Evolutionary conservation across 2,329 filamentous ascomycete species (phyloP).

Genomic region (Penicillium hordei): DNA sequence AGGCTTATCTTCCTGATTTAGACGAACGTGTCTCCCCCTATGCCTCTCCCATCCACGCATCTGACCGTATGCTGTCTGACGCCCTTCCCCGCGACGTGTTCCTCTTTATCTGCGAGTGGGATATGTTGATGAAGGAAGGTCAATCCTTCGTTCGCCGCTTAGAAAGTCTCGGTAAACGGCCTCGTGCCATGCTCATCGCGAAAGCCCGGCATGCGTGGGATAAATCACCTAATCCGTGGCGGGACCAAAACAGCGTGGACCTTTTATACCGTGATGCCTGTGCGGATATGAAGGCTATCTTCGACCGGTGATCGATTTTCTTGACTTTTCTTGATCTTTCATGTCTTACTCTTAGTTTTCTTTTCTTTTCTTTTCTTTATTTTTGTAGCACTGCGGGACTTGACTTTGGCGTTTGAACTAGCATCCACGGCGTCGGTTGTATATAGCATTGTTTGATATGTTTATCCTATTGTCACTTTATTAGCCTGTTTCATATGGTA

Average conservation of each 20-base stretch:
- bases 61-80: slow-evolving; percentile 52
- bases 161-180: slow-evolving; percentile 44
- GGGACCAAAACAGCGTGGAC: slow-evolving; percentile 45
- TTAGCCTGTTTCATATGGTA: not conserved
- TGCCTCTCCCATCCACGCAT: slow-evolving; percentile 59
- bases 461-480: not conserved
- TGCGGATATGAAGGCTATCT: slow-evolving; percentile 45
- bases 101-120: slow-evolving; percentile 64
- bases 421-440: slow-evolving; percentile 10
- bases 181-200: slow-evolving; percentile 48
- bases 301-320: slow-evolving; percentile 27
- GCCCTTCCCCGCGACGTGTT: slow-evolving; percentile 61
- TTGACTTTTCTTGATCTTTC: not conserved
- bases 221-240: slow-evolving; percentile 50
- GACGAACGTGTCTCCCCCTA: slow-evolving; percentile 56
- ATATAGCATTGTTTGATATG: slow-evolving; percentile 7
- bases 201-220: slow-evolving; percentile 51
- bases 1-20: slow-evolving; percentile 49
- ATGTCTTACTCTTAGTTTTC: slow-evolving; percentile 1
- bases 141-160: slow-evolving; percentile 45
- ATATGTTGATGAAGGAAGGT: slow-evolving; percentile 65
- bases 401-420: slow-evolving; percentile 4
- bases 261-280: slow-evolving; percentile 46
- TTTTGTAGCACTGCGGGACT: slow-evolving; percentile 2
- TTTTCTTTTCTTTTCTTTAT: too few relatives aligned